Base-by-base conservation (phyloP, 345 rosid species). In the Laguncularia racemosa region DNA sequence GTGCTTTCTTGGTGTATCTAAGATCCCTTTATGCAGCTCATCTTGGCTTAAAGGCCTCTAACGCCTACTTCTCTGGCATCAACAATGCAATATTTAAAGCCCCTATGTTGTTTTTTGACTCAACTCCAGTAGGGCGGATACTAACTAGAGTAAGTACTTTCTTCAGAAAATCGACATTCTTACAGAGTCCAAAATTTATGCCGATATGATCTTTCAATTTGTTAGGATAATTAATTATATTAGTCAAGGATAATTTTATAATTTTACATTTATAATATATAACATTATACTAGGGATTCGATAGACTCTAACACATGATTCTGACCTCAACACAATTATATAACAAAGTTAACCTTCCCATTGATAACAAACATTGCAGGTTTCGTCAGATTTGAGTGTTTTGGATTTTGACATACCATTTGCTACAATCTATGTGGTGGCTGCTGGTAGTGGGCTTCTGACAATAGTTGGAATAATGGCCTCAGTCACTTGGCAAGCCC, bases 401-500 rank as follows among this genome's bases (percentile, higher is more conserved):
- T 44, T 89, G 61, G 91, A 89, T 72, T 80, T 67, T 17, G 83
- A 86, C 71, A 76, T 84, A 52, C 85, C 89, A 4, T 77, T 82
- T 46, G 67, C 84, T 4, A 53, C 74, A 50, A 48, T 67, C 56
- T 85, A 72, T 60, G 70, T 71, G 56, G 64, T 64, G 13, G 56
- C 81, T 20, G 67, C 80, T 2, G 61, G 48, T 20, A 43, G 73
- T 38, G 91, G 82, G 74, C 68, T 78, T 55, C 14, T 67, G 46
- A 61, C 78, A 43, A 74, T 23, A 19, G 71, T 86, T 8, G 63
- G 62, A 46, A 59, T 89, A 13, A 82, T 84, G 89, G 83, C 82
- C 20, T 80, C 78, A 38, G 81, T 89, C 33, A 89, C 91, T 40
- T 86, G 96, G 95, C 95, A 77, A 81, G 95, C 86, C 45, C 80